Percentiles rank a stretch among this genome's conserved stretches.
Evolutionary conservation across 345 rosid genomes (phyloP).

Genomic region (Dipteronia sinensis): DNA sequence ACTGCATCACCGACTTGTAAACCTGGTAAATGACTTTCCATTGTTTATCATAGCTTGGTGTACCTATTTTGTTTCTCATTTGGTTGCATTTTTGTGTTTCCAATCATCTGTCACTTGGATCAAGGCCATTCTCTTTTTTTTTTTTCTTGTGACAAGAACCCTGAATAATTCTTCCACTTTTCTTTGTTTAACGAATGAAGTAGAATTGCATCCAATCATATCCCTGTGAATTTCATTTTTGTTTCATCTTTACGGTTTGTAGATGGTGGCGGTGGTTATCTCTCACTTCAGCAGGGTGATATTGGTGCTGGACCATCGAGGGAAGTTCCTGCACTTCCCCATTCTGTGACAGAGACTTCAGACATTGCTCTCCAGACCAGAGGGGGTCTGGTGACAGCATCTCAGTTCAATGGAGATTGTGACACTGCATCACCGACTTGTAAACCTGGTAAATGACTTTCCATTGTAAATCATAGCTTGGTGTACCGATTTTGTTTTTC

Average conservation of each 20-base stretch:
- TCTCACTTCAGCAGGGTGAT: not conserved
- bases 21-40: slow-evolving; percentile 23
- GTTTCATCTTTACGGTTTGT: not conserved
- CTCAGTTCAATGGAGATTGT: not conserved
- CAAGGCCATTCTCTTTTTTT: not conserved
- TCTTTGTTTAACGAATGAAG: not conserved
- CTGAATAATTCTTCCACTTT: not conserved
- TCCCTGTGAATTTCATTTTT: not conserved
- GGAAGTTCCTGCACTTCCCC: not conserved
- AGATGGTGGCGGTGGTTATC: not conserved
- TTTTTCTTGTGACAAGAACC: not conserved
- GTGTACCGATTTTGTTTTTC: not conserved
- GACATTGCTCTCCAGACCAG: slow-evolving; percentile 2
- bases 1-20: not conserved
- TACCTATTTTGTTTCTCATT: not conserved
- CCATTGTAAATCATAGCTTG: slow-evolving; percentile 7
- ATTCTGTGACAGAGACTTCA: not conserved
- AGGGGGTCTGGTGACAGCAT: not conserved
- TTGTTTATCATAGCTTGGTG: slow-evolving; percentile 6
- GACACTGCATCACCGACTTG: not conserved
- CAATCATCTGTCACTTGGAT: slow-evolving; percentile 5
- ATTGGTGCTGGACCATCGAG: slow-evolving; percentile 18
- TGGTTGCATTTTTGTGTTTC: not conserved
- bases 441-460: slow-evolving; percentile 23
- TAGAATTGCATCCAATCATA: not conserved